Percentiles rank a stretch among this genome's conserved stretches.
phyloP scores from a whole-genome alignment of 1,284 basidiomycete genomes.

The Naganishia cerealis region DNA sequence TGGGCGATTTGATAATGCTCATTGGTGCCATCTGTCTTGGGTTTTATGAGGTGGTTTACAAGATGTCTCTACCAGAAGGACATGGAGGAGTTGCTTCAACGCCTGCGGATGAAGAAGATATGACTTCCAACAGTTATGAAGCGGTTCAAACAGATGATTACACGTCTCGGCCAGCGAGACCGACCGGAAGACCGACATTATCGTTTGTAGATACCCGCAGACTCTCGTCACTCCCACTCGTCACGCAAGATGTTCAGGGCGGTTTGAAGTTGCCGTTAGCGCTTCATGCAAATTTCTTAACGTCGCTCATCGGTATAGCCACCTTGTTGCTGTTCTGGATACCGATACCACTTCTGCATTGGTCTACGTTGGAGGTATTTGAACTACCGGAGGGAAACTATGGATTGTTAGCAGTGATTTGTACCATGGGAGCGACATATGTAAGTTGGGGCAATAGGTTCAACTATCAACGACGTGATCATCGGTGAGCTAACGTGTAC shows the following conservation, averaged over 20 bases:
- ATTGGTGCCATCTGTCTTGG: conserved; percentile 50
- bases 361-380: conserved; percentile 47
- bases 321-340: conserved; percentile 50
- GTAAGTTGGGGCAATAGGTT: conserved; percentile 37
- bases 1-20: conserved; percentile 53
- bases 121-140: conserved; percentile 10
- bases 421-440: conserved; percentile 48
- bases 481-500: background rate
- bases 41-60: conserved; percentile 55
- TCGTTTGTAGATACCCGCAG: background rate
- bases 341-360: conserved; percentile 47
- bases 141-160: conserved; percentile 13
- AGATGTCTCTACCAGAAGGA: conserved; percentile 51
- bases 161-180: conserved; percentile 17
- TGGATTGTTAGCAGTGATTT: conserved; percentile 41
- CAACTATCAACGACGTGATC: background rate
- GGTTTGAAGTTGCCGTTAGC: conserved; percentile 43
- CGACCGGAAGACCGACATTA: conserved; percentile 1
- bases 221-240: conserved; percentile 6
- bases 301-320: conserved; percentile 49
- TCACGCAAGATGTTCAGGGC: conserved; percentile 2
- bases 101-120: conserved; percentile 9
- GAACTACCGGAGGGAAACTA: conserved; percentile 38
- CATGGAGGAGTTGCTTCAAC: conserved; percentile 41
- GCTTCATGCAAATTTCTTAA: conserved; percentile 53